Percentiles rank a stretch among this genome's conserved stretches.
Conservation (phyloP, 2,329 filamentous ascomycete genomes). For the Pseudopithomyces chartarum region DNA sequence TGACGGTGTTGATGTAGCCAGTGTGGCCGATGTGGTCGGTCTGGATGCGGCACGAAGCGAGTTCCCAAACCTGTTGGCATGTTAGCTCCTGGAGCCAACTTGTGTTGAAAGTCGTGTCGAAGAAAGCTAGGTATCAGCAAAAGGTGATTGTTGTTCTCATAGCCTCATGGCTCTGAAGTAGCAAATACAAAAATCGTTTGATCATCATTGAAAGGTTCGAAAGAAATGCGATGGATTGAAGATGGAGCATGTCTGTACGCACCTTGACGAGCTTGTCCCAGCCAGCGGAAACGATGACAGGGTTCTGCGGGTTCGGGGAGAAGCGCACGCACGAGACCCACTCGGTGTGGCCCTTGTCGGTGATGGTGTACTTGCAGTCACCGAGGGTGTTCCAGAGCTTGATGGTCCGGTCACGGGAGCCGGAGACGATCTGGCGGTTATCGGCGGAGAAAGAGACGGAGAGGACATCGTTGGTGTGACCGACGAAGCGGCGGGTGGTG, state of each 20-base stretch:
- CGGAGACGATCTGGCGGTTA: slow-evolving; percentile 99
- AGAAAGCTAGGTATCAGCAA: slow-evolving; percentile 67
- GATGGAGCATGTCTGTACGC: slow-evolving; percentile 51
- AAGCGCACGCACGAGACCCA: slow-evolving; percentile 99
- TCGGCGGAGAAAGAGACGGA: slow-evolving; percentile 99
- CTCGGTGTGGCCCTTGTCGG: slow-evolving; percentile 99
- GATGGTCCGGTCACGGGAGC: slow-evolving; percentile 97
- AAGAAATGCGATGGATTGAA: neutral
- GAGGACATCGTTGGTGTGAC: slow-evolving; percentile 99
- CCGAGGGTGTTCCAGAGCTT: slow-evolving; percentile 99
- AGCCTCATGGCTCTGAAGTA: slow-evolving; percentile 99
- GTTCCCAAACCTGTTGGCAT: slow-evolving; percentile 93
- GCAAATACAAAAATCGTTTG: slow-evolving; percentile 93
- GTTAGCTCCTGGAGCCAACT: slow-evolving; percentile 30
- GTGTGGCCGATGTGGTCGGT: slow-evolving; percentile 99
- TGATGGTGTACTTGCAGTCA: slow-evolving; percentile 99
- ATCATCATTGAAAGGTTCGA: slow-evolving; percentile 77
- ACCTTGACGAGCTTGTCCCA: slow-evolving; percentile 99
- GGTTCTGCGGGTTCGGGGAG: slow-evolving; percentile 99
- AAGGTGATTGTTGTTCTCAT: slow-evolving; percentile 97
- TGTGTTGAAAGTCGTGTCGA: neutral
- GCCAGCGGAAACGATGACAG: slow-evolving; percentile 96
- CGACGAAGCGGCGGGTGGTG: slow-evolving; percentile 97
- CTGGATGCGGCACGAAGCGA: slow-evolving; percentile 98
- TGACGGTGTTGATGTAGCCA: slow-evolving; percentile 99